A percentile compares a stretch with the other conserved stretches of the same genome.
phyloP scores from a whole-genome alignment of 2,329 filamentous ascomycete genomes.

The Paraconiothyrium sp. region DNA sequence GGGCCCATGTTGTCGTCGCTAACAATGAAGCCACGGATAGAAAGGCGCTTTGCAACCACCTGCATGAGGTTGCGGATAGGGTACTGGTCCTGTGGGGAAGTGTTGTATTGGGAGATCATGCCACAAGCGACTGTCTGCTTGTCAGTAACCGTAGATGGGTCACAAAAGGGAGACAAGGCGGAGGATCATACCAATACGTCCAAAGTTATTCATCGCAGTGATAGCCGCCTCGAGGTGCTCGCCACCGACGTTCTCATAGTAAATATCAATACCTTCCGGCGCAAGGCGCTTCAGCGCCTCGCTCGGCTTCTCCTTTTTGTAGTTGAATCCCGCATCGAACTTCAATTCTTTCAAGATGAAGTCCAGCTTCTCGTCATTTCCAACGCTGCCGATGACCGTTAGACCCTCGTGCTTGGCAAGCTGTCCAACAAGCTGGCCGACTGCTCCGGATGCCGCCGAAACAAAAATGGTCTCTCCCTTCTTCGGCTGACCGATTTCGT shows the following conservation, averaged over 20 bases:
- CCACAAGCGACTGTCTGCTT: constrained; percentile 56
- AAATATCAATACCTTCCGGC: constrained; percentile 82
- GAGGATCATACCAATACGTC: constrained; percentile 68
- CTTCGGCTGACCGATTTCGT: constrained; percentile 78
- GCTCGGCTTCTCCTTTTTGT: constrained; percentile 79
- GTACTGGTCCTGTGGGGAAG: constrained; percentile 64
- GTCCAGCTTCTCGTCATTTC: constrained; percentile 80
- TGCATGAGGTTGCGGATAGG: constrained; percentile 72
- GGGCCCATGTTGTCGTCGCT: constrained; percentile 70
- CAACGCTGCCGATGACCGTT: constrained; percentile 81
- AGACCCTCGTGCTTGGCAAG: constrained; percentile 83
- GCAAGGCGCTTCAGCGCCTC: constrained; percentile 76
- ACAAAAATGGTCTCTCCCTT: constrained; percentile 85
- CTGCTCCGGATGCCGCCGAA: constrained; percentile 80
- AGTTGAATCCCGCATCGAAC: constrained; percentile 84
- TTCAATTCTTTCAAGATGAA: constrained; percentile 75
- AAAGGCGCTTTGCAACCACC: constrained; percentile 74
- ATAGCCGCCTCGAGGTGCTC: constrained; percentile 77
- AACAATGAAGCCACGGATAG: constrained; percentile 81
- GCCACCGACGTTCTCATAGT: constrained; percentile 83
- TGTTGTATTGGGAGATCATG: constrained; percentile 84
- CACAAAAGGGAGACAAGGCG: neutral
- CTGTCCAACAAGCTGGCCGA: constrained; percentile 85
- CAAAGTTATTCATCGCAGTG: constrained; percentile 69
- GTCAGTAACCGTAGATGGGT: constrained; percentile 11